Percentiles rank a stretch among this genome's conserved stretches.
Conservation (phyloP, 768 basidiomycete species). For the Phylloporus rhodoxanthus region DNA sequence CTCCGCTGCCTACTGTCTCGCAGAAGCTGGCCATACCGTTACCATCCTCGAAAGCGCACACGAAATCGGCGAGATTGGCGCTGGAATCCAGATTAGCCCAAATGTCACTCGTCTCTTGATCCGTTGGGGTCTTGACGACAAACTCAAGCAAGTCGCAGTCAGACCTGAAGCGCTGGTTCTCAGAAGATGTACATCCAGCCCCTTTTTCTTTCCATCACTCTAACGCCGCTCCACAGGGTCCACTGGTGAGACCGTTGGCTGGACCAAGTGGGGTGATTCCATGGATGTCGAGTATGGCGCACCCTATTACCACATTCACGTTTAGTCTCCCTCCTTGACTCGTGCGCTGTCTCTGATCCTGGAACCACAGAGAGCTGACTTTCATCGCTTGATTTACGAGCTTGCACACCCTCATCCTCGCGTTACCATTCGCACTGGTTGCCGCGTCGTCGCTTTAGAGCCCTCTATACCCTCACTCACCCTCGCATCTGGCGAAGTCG, state of each 20-base stretch:
- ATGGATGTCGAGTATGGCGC: conserved; percentile 32
- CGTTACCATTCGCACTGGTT: conserved; percentile 31
- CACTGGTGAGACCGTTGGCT: conserved; percentile 33
- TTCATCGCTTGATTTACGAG: conserved; percentile 36
- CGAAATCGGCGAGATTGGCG: conserved; percentile 41
- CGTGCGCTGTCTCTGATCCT: background rate
- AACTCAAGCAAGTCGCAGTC: conserved; percentile 35
- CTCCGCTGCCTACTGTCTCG: conserved; percentile 40
- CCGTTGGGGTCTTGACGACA: conserved; percentile 45
- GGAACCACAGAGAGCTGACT: conserved; percentile 38
- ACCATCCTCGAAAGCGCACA: conserved; percentile 42
- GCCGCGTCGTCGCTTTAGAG: conserved; percentile 34
- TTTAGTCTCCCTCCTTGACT: conserved; percentile 4
- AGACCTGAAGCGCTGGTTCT: conserved; percentile 36
- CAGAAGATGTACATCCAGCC: conserved; percentile 35
- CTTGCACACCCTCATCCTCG: conserved; percentile 33
- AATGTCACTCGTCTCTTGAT: conserved; percentile 43
- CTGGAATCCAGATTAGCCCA: conserved; percentile 44
- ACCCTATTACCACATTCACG: conserved; percentile 34
- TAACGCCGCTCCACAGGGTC: conserved; percentile 17
- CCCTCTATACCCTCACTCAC: conserved; percentile 31
- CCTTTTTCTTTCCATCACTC: background rate
- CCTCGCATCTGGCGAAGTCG: conserved; percentile 38
- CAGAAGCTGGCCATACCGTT: conserved; percentile 43
- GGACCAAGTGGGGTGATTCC: conserved; percentile 32